phyloP scores from a whole-genome alignment of 176 grass and related monocot species.

The Secale cereale region DNA sequence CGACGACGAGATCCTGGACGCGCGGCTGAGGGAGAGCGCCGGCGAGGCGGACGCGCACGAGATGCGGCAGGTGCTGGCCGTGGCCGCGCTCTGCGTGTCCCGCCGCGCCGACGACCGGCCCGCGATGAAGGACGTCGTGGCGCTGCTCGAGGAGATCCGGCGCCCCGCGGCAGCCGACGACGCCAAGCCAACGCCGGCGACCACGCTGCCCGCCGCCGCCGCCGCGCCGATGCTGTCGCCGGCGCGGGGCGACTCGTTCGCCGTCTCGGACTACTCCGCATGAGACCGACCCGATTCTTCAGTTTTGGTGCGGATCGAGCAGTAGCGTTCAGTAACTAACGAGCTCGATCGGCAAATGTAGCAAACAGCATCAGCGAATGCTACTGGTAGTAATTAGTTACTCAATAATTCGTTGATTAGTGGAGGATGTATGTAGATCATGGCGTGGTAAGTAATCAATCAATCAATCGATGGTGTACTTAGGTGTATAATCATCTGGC shows the following conservation, averaged over 20 bases:
- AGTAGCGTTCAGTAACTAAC: neutral
- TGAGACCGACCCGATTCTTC: neutral
- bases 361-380: neutral
- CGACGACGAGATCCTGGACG: conserved; percentile 54
- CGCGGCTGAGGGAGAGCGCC: conserved; percentile 41
- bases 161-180: conserved; percentile 38
- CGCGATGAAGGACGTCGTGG: conserved; percentile 77
- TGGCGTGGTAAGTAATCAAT: neutral
- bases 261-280: conserved; percentile 68
- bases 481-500: conserved; percentile 19
- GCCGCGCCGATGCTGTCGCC: conserved; percentile 24
- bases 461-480: conserved; percentile 1
- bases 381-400: neutral
- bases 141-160: conserved; percentile 75
- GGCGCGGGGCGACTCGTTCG: conserved; percentile 46
- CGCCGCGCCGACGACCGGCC: conserved; percentile 67
- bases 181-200: neutral
- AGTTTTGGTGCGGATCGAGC: conserved; percentile 8
- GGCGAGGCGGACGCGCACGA: conserved; percentile 58
- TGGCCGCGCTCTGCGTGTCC: conserved; percentile 62
- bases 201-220: neutral
- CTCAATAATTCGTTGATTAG: conserved; percentile 20
- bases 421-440: neutral
- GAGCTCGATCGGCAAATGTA: neutral
- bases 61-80: conserved; percentile 75